Conservation (phyloP, 345 rosid genomes). For the Aegle marmelos region DNA sequence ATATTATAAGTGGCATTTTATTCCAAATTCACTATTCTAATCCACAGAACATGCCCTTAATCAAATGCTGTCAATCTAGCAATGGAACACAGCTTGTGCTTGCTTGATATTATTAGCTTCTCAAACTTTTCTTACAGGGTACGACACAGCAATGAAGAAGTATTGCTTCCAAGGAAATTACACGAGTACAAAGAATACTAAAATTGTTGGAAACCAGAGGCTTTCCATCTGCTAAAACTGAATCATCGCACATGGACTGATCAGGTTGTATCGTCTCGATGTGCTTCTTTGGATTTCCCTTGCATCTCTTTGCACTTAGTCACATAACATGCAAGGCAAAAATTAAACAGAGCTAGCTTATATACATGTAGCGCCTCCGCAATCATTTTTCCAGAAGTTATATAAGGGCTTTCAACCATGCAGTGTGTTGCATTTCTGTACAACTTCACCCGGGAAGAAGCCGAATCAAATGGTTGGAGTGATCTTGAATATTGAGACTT, state of each 20-base stretch:
- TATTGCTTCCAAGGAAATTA: constrained; percentile 25
- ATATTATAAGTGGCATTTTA: not conserved
- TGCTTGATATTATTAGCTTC: constrained; percentile 14
- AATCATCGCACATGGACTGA: constrained; percentile 60
- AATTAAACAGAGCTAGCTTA: constrained; percentile 6
- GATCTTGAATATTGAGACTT: constrained; percentile 19
- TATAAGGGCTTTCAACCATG: constrained; percentile 22
- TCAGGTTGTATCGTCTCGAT: constrained; percentile 42
- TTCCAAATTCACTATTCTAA: not conserved
- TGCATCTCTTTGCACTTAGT: constrained; percentile 17
- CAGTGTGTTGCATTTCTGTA: constrained; percentile 66
- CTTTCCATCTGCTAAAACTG: constrained; percentile 28
- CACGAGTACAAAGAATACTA: not conserved
- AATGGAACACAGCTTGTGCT: not conserved
- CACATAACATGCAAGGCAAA: constrained; percentile 11
- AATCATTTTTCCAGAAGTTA: constrained; percentile 38
- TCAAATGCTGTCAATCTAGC: not conserved
- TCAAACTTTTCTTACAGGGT: constrained; percentile 22
- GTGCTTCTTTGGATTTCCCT: constrained; percentile 32
- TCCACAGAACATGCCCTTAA: not conserved
- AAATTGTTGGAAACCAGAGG: constrained; percentile 45
- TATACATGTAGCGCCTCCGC: constrained; percentile 29
- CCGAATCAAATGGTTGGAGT: constrained; percentile 28
- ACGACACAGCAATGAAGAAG: constrained; percentile 25
- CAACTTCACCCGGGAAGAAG: constrained; percentile 67